Percentiles rank a stretch among this genome's conserved stretches.
These are phyloP conservation scores for Cucurbita moschata DNA, from an alignment of 306 rosid genomes.

Conservation along the genomic window DNA sequence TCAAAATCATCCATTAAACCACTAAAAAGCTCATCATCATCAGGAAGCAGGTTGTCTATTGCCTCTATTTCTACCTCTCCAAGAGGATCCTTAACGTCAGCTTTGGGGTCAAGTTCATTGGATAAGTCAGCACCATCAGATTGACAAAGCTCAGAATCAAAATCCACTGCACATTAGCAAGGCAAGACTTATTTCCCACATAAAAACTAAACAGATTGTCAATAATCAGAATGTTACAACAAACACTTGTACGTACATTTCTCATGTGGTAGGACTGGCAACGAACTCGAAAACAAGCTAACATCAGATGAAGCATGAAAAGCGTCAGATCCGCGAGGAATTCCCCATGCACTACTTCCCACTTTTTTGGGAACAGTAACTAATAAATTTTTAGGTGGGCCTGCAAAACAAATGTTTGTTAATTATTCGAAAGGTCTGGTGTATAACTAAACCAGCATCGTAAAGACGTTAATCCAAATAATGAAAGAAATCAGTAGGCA, in stretches of 20 bases:
- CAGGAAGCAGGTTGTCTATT: conserved; percentile 61
- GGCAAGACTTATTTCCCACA: conserved; percentile 2
- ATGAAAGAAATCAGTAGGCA: background rate
- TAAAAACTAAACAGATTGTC: background rate
- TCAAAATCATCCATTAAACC: conserved; percentile 83
- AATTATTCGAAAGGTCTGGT: background rate
- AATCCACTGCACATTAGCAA: conserved; percentile 45
- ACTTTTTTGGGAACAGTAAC: conserved; percentile 20
- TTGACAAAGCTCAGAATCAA: conserved; percentile 29
- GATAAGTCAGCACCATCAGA: conserved; percentile 37
- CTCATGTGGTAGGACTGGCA: conserved; percentile 72
- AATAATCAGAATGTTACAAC: background rate
- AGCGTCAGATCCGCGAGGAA: conserved; percentile 19
- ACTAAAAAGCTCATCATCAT: conserved; percentile 75
- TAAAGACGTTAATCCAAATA: background rate
- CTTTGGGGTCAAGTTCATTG: conserved; percentile 26
- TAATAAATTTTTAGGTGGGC: conserved; percentile 26
- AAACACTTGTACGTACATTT: conserved; percentile 36
- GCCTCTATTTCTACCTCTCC: conserved; percentile 34
- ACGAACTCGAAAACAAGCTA: conserved; percentile 70
- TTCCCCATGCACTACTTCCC: conserved; percentile 52
- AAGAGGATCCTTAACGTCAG: conserved; percentile 33
- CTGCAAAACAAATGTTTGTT: conserved; percentile 20
- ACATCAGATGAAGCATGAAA: conserved; percentile 50
- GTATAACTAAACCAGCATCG: background rate